These are phyloP conservation scores for Trichoderma atroviride DNA, from an alignment of 2,329 filamentous ascomycete species.

Conservation along the genomic window DNA sequence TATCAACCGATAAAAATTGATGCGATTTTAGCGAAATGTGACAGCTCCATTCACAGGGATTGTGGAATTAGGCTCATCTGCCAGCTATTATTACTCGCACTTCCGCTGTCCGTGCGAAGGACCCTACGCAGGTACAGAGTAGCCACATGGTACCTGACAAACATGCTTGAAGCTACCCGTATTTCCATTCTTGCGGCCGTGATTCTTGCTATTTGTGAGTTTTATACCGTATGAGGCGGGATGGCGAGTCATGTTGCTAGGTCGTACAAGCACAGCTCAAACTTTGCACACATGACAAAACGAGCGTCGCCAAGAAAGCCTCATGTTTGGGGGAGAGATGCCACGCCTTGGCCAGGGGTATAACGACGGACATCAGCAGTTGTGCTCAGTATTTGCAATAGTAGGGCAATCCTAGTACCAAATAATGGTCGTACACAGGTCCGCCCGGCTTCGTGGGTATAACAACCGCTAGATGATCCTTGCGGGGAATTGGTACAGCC, in stretches of 20 bases:
- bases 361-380: not conserved
- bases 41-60: conserved; percentile 13
- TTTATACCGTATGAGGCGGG: not conserved
- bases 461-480: not conserved
- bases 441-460: not conserved
- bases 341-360: not conserved
- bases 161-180: not conserved
- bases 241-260: not conserved
- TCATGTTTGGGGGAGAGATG: not conserved
- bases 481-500: not conserved
- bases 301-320: not conserved
- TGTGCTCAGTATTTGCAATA: not conserved
- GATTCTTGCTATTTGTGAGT: not conserved
- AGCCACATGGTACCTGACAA: not conserved
- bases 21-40: conserved; percentile 12
- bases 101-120: not conserved
- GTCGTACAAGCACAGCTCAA: not conserved
- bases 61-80: conserved; percentile 1
- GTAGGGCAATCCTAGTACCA: too few relatives aligned
- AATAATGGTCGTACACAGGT: not conserved
- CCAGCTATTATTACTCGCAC: not conserved
- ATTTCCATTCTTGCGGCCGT: not conserved
- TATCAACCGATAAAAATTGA: not conserved
- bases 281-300: not conserved
- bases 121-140: not conserved